These are phyloP conservation scores for Hylodesmum podocarpum DNA, from an alignment of 306 rosid genomes.

Conservation along the genomic window DNA sequence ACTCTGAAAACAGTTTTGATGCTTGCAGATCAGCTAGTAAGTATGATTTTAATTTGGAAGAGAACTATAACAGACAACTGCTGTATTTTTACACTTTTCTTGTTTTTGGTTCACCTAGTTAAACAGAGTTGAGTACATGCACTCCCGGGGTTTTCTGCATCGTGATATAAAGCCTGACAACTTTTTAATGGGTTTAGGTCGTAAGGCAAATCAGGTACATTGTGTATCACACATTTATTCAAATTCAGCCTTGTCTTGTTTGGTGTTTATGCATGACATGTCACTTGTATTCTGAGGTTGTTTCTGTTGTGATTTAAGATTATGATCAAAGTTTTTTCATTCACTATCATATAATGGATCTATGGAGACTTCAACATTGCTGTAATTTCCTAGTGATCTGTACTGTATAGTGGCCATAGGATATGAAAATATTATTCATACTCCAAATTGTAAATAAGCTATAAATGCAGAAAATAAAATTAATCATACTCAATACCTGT, in stretches of 20 bases:
- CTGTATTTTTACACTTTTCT: conserved; percentile 30
- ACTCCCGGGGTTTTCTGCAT: conserved; percentile 93
- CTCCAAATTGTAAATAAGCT: not conserved
- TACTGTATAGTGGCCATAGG: not conserved
- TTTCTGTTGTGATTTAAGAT: conserved; percentile 5
- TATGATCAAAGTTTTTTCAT: not conserved
- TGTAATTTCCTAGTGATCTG: not conserved
- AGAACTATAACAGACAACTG: conserved; percentile 1
- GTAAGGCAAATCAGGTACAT: conserved; percentile 95
- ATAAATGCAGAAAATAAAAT: too few relatives aligned
- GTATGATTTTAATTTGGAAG: conserved; percentile 34
- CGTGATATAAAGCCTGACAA: conserved; percentile 99
- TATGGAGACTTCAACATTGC: not conserved
- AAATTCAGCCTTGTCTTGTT: conserved; percentile 1
- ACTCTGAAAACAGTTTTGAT: conserved; percentile 90
- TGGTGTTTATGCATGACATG: not conserved
- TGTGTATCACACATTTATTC: conserved; percentile 6
- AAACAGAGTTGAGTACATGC: conserved; percentile 98
- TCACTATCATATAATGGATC: not conserved
- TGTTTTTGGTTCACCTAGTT: conserved; percentile 48
- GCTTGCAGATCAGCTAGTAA: conserved; percentile 99
- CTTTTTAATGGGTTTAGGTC: conserved; percentile 98
- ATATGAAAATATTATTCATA: conserved; percentile 8
- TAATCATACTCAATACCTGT: not conserved
- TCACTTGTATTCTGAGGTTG: conserved; percentile 2